A percentile compares a stretch with the other conserved stretches of the same genome.
Evolutionary conservation across 805 yeast species (phyloP).

Genomic region (Yarrowia yakushimensis): DNA sequence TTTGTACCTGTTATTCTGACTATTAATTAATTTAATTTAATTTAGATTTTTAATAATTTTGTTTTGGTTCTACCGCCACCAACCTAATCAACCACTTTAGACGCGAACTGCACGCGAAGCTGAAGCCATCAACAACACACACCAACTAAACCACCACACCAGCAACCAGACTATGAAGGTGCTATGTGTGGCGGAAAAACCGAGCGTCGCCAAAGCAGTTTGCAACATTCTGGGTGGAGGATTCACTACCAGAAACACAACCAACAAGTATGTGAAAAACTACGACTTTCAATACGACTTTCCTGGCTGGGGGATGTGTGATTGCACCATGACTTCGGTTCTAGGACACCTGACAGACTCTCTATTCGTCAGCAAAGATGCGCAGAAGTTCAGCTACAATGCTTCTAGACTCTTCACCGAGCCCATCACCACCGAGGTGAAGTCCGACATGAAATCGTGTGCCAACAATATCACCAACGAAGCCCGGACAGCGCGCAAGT

Average conservation of each 20-base stretch:
- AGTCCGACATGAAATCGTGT: constrained; percentile 46
- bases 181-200: constrained; percentile 95
- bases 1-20: too few species aligned
- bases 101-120: constrained; percentile 2
- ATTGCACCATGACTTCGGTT: constrained; percentile 88
- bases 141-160: not conserved
- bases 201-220: constrained; percentile 87
- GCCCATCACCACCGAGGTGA: constrained; percentile 48
- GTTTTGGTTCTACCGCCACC: not conserved
- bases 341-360: constrained; percentile 74
- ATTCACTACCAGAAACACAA: constrained; percentile 41
- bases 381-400: constrained; percentile 41
- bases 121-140: not conserved
- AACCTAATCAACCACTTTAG: not conserved
- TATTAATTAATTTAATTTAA: too few species aligned
- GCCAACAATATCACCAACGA: constrained; percentile 66
- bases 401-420: constrained; percentile 71
- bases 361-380: constrained; percentile 48
- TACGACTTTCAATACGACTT: constrained; percentile 71
- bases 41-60: too few species aligned
- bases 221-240: constrained; percentile 77
- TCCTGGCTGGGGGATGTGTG: constrained; percentile 59
- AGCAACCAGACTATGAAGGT: constrained; percentile 51
- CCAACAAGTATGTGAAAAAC: constrained; percentile 66
- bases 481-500: constrained; percentile 53